Percentiles rank a stretch among this genome's conserved stretches.
Evolutionary conservation across 768 basidiomycete species (phyloP).

Genomic region (Mycena chlorophos): DNA sequence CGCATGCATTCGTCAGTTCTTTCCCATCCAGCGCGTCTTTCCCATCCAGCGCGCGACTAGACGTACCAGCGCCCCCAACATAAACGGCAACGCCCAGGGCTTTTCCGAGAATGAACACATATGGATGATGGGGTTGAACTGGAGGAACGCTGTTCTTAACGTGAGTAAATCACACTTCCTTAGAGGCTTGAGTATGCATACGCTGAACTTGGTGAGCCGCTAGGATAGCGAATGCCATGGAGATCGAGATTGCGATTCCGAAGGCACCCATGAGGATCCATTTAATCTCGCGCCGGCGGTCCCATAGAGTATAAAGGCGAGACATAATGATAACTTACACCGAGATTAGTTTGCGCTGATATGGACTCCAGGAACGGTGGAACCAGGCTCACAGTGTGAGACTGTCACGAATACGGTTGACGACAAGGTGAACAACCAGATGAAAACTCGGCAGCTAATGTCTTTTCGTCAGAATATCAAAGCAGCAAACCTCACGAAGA

Average conservation of each 20-base stretch:
- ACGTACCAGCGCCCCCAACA: neutral
- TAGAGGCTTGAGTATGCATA: neutral
- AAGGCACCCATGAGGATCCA: constrained; percentile 5
- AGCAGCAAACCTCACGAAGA: neutral
- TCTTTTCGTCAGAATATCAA: neutral
- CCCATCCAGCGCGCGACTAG: neutral
- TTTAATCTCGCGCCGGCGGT: neutral
- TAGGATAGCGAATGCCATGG: constrained; percentile 1
- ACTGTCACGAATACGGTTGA: neutral
- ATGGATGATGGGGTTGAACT: constrained; percentile 2
- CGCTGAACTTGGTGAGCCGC: constrained; percentile 1
- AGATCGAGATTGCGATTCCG: neutral
- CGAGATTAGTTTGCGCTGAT: neutral
- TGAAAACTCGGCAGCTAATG: neutral
- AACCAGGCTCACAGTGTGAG: constrained; percentile 4
- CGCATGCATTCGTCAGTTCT: neutral
- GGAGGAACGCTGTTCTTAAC: neutral
- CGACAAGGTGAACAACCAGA: neutral
- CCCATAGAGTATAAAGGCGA: constrained; percentile 12
- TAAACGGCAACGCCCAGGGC: neutral
- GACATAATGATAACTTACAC: constrained; percentile 6
- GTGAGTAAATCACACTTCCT: neutral
- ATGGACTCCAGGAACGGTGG: neutral
- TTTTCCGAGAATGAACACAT: constrained; percentile 6
- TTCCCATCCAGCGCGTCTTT: neutral